Evolutionary conservation across 768 basidiomycete species (phyloP).

Genomic region (Suillus luteus): DNA sequence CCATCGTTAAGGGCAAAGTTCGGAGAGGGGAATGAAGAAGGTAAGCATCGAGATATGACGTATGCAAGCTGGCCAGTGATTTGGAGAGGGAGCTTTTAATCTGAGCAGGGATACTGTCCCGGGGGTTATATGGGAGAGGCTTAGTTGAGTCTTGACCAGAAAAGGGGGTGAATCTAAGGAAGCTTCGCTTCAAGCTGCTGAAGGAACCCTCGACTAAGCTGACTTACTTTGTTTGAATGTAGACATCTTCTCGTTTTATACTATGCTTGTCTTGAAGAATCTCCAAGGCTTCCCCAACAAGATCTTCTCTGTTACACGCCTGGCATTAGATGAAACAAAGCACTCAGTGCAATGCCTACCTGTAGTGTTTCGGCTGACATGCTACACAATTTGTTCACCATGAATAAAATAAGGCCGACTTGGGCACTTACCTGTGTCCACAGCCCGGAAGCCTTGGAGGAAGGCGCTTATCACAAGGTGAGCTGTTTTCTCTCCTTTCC

Average conservation of each 20-base stretch:
- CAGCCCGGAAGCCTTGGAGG: slow-evolving; percentile 73
- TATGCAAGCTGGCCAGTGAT: slow-evolving; percentile 69
- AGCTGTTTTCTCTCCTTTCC: slow-evolving; percentile 78
- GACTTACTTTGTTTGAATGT: slow-evolving; percentile 77
- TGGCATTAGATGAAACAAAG: neutral
- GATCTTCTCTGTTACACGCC: slow-evolving; percentile 57
- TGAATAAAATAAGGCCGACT: neutral
- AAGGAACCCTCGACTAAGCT: slow-evolving; percentile 3
- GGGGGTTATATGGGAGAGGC: slow-evolving; percentile 74
- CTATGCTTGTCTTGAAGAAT: slow-evolving; percentile 56
- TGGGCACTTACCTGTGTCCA: slow-evolving; percentile 70
- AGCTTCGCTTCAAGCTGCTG: slow-evolving; percentile 2
- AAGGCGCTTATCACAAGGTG: slow-evolving; percentile 72
- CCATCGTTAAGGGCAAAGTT: slow-evolving; percentile 57
- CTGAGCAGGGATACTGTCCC: slow-evolving; percentile 54
- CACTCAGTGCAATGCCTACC: slow-evolving; percentile 37
- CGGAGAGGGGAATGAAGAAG: slow-evolving; percentile 76
- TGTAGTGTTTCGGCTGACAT: slow-evolving; percentile 74
- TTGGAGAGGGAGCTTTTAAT: slow-evolving; percentile 59
- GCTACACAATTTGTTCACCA: slow-evolving; percentile 41
- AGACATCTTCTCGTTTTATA: slow-evolving; percentile 69
- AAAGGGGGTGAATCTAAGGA: slow-evolving; percentile 67
- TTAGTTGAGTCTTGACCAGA: slow-evolving; percentile 69
- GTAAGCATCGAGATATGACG: slow-evolving; percentile 76
- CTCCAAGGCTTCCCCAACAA: slow-evolving; percentile 74